Conservation (phyloP, 495 filamentous ascomycete genomes). For the Penicillium odoratum region DNA sequence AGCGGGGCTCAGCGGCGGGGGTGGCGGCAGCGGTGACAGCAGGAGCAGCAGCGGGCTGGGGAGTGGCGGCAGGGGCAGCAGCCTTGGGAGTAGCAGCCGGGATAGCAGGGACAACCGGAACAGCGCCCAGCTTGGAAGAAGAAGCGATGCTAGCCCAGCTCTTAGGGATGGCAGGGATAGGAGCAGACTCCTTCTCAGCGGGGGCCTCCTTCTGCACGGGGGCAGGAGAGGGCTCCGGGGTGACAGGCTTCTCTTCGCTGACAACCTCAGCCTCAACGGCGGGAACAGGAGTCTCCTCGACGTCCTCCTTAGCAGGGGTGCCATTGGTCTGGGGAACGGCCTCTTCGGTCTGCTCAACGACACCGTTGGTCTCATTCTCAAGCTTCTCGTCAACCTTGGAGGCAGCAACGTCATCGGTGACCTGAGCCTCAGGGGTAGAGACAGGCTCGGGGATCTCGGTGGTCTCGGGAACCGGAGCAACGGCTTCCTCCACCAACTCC, state of each 20-base stretch:
- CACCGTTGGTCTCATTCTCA: slow-evolving; percentile 42
- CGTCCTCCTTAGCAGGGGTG: slow-evolving; percentile 33
- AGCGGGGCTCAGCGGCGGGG: slow-evolving; percentile 34
- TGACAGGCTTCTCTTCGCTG: slow-evolving; percentile 53
- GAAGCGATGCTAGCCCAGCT: slow-evolving; percentile 87
- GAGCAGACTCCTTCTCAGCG: slow-evolving; percentile 50
- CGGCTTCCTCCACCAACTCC: slow-evolving; percentile 62
- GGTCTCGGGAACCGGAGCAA: slow-evolving; percentile 41
- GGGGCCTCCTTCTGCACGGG: slow-evolving; percentile 46
- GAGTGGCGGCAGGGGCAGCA: slow-evolving; percentile 35
- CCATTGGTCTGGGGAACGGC: slow-evolving; percentile 44
- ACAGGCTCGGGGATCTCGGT: slow-evolving; percentile 26
- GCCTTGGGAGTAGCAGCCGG: slow-evolving; percentile 42
- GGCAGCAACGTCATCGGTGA: slow-evolving; percentile 33
- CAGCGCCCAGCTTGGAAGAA: slow-evolving; percentile 31
- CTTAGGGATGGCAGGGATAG: slow-evolving; percentile 61
- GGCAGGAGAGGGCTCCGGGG: slow-evolving; percentile 48
- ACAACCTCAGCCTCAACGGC: slow-evolving; percentile 49
- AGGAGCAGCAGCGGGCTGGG: slow-evolving; percentile 36
- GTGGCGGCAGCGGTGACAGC: slow-evolving; percentile 27
- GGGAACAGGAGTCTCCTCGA: slow-evolving; percentile 31
- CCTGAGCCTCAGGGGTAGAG: slow-evolving; percentile 32
- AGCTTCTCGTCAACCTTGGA: slow-evolving; percentile 62
- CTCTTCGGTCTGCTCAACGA: slow-evolving; percentile 31
- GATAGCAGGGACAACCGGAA: slow-evolving; percentile 39